Percentiles rank a stretch among this genome's conserved stretches.
phyloP scores from a whole-genome alignment of 768 basidiomycete genomes.

The Lactarius vividus region DNA sequence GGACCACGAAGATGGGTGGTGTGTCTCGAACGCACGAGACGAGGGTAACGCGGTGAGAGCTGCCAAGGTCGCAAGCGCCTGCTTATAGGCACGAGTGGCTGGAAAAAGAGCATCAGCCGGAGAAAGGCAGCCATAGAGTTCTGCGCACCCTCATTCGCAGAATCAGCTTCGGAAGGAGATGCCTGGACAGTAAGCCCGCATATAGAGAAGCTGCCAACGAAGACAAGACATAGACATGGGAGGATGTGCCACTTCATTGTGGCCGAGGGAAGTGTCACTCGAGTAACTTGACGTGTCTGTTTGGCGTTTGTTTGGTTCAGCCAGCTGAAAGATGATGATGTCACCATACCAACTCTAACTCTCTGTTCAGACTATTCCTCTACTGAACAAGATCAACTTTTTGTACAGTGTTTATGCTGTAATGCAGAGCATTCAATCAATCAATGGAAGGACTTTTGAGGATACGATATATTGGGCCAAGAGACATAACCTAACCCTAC shows the following conservation, averaged over 20 bases:
- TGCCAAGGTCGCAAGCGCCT: conserved; percentile 66
- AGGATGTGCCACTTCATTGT: no score
- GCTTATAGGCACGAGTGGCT: conserved; percentile 75
- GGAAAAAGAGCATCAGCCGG: background rate
- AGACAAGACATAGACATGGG: conserved; percentile 12
- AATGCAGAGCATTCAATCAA: no score
- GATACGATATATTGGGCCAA: no score
- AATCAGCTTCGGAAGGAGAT: conserved; percentile 13
- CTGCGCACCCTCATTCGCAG: conserved; percentile 26
- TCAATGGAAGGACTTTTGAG: no score
- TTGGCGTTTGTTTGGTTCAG: no score
- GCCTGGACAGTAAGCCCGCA: background rate
- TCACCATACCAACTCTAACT: no score
- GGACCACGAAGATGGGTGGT: conserved; percentile 40
- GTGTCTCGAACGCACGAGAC: conserved; percentile 54
- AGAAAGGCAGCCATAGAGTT: background rate
- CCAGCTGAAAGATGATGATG: no score
- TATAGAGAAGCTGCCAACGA: background rate
- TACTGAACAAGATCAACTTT: no score
- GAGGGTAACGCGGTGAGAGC: conserved; percentile 61
- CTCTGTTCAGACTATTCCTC: no score
- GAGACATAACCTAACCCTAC: conserved; percentile 20
- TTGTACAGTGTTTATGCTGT: no score
- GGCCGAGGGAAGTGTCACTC: no score
- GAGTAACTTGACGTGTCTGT: no score